These are phyloP conservation scores for Nicotiana knightiana DNA, from an alignment of 257 asterid species.

Conservation along the genomic window DNA sequence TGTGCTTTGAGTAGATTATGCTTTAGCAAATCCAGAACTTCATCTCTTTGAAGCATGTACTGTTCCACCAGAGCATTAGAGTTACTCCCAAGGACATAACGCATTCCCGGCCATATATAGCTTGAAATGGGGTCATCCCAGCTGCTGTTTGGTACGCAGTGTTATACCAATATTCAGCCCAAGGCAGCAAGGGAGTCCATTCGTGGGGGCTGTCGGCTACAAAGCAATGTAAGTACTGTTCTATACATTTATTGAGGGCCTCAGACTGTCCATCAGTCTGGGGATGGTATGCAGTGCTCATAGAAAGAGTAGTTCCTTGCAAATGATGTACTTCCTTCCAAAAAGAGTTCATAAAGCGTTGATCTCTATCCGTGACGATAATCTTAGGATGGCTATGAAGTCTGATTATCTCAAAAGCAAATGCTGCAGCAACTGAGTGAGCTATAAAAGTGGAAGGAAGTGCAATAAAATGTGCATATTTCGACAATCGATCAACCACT, in stretches of 20 bases:
- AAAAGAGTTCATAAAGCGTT: too few relatives aligned
- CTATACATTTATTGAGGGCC: not conserved
- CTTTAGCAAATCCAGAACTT: too few relatives aligned
- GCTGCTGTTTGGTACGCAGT: not conserved
- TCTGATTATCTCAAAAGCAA: not conserved
- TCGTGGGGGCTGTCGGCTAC: not conserved
- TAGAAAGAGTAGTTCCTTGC: too few relatives aligned
- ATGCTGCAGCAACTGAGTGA: not conserved
- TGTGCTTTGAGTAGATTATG: too few relatives aligned
- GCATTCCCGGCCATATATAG: not conserved
- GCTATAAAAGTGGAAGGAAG: not conserved
- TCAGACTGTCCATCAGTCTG: slow-evolving; percentile 8
- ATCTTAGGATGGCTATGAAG: not conserved
- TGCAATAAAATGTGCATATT: not conserved
- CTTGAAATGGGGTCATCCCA: not conserved
- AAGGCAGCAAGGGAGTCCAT: not conserved
- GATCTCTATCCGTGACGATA: slow-evolving; percentile 1
- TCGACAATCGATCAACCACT: not conserved
- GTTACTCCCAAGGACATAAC: too few relatives aligned
- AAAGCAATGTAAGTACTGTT: not conserved
- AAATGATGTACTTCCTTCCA: too few relatives aligned
- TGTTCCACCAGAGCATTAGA: too few relatives aligned
- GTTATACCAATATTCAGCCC: not conserved
- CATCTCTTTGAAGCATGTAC: too few relatives aligned
- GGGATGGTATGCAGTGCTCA: too few relatives aligned